A percentile compares a stretch with the other conserved stretches of the same genome.
Evolutionary conservation across 495 filamentous ascomycete genomes (phyloP).

Genomic region (Penicillium bialowiezense): DNA sequence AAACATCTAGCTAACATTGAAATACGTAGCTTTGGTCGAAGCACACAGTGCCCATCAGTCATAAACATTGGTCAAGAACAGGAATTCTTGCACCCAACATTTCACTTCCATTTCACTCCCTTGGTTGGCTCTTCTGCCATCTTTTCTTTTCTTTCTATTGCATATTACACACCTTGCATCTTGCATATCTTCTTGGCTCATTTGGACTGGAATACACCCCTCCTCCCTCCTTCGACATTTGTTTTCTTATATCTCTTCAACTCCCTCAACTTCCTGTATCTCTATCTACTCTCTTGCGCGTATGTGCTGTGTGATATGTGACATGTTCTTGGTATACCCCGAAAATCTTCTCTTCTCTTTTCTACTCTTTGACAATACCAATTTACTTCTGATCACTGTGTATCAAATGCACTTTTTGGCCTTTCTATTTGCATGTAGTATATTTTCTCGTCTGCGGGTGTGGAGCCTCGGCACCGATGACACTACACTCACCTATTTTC

Average conservation of each 20-base stretch:
- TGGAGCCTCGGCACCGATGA: too few species aligned
- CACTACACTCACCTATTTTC: too few species aligned
- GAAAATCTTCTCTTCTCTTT: constrained; percentile 15
- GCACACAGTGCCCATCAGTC: constrained; percentile 26
- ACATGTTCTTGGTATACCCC: constrained; percentile 33
- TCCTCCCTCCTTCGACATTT: constrained; percentile 2
- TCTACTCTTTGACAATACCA: neutral
- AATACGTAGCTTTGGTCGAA: constrained; percentile 25
- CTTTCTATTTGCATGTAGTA: too few species aligned
- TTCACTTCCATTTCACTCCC: constrained; percentile 7
- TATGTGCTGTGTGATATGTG: constrained; percentile 25
- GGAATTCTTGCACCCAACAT: constrained; percentile 5
- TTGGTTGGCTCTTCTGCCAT: constrained; percentile 2
- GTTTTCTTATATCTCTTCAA: constrained; percentile 7
- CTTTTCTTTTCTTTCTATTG: constrained; percentile 9
- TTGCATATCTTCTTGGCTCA: neutral
- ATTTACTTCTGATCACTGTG: constrained; percentile 8
- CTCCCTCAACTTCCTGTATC: constrained; percentile 3
- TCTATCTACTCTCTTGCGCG: constrained; percentile 2
- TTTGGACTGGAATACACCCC: neutral
- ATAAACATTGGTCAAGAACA: constrained; percentile 11
- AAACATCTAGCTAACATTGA: neutral
- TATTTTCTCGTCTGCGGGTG: too few species aligned
- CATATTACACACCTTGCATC: neutral
- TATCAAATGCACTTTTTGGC: constrained; percentile 5